Conservation (phyloP, 768 basidiomycete species). For the Amanita exitialis region DNA sequence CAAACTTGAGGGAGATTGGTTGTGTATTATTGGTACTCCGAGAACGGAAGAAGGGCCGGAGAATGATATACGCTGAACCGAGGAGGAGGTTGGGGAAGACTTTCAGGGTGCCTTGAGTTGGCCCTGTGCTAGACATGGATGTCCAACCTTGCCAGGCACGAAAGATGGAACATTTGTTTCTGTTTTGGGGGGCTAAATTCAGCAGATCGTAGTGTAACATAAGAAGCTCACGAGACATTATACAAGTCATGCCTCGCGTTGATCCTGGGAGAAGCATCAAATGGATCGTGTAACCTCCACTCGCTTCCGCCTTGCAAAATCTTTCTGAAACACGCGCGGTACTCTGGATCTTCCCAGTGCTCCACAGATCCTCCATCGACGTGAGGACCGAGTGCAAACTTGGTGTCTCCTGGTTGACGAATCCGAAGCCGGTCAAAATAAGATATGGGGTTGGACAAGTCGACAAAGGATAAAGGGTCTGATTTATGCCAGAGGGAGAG, state of each 20-base stretch:
- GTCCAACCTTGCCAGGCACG: slow-evolving; percentile 54
- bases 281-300: slow-evolving; percentile 43
- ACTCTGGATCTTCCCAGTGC: slow-evolving; percentile 43
- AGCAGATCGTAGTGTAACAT: neutral
- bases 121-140: slow-evolving; percentile 40
- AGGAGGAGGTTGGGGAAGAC: slow-evolving; percentile 50
- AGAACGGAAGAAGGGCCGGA: slow-evolving; percentile 59
- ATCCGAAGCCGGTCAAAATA: slow-evolving; percentile 75
- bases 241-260: slow-evolving; percentile 54
- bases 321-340: slow-evolving; percentile 27
- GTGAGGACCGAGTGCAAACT: slow-evolving; percentile 60
- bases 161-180: slow-evolving; percentile 44
- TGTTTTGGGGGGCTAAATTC: slow-evolving; percentile 10
- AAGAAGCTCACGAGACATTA: slow-evolving; percentile 35
- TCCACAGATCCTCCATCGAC: slow-evolving; percentile 42
- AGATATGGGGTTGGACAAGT: slow-evolving; percentile 49
- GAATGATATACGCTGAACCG: slow-evolving; percentile 48
- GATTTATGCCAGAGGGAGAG: slow-evolving; percentile 51
- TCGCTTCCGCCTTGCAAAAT: slow-evolving; percentile 32
- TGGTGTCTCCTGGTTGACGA: slow-evolving; percentile 57
- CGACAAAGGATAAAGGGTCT: slow-evolving; percentile 29
- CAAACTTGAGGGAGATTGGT: slow-evolving; percentile 23
- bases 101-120: slow-evolving; percentile 51
- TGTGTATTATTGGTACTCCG: neutral
- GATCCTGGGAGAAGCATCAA: slow-evolving; percentile 35